Percentiles rank a stretch among this genome's conserved stretches.
Evolutionary conservation across 306 rosid species (phyloP).

Genomic region (Glycine latifolia): DNA sequence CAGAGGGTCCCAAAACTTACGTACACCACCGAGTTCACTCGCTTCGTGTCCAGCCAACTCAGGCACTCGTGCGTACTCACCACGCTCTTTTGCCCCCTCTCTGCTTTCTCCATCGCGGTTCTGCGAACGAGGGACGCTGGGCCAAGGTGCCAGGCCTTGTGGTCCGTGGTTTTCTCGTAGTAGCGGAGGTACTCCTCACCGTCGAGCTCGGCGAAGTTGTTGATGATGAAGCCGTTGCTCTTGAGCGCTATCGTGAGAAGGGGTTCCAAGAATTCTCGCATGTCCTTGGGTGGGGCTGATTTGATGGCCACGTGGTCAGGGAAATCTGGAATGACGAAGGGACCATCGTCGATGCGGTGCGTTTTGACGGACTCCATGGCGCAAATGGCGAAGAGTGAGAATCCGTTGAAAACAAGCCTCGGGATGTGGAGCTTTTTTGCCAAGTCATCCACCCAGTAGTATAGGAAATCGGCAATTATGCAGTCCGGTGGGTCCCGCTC

Average conservation of each 20-base stretch:
- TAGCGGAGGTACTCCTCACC: constrained; percentile 43
- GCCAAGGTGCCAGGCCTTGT: constrained; percentile 54
- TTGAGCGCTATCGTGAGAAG: neutral
- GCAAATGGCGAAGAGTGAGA: constrained; percentile 43
- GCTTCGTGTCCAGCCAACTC: constrained; percentile 49
- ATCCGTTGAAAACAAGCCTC: constrained; percentile 43
- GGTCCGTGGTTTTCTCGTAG: constrained; percentile 33
- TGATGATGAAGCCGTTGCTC: constrained; percentile 46
- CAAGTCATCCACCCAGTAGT: constrained; percentile 48
- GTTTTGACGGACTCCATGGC: constrained; percentile 34
- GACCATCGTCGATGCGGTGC: constrained; percentile 4
- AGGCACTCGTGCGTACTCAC: constrained; percentile 38
- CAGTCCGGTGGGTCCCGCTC: constrained; percentile 51
- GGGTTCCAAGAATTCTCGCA: neutral
- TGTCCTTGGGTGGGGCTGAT: neutral
- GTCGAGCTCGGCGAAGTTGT: constrained; percentile 49
- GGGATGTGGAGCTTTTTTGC: constrained; percentile 42
- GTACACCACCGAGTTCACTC: constrained; percentile 39
- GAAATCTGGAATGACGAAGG: constrained; percentile 16
- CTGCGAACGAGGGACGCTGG: constrained; percentile 40
- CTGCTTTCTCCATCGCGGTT: constrained; percentile 25
- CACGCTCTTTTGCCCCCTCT: constrained; percentile 41
- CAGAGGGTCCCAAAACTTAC: constrained; percentile 43
- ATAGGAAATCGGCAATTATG: constrained; percentile 35
- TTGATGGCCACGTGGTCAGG: constrained; percentile 37